phyloP scores from a whole-genome alignment of 2,329 filamentous ascomycete genomes.

The Rachicladosporium sp. region DNA sequence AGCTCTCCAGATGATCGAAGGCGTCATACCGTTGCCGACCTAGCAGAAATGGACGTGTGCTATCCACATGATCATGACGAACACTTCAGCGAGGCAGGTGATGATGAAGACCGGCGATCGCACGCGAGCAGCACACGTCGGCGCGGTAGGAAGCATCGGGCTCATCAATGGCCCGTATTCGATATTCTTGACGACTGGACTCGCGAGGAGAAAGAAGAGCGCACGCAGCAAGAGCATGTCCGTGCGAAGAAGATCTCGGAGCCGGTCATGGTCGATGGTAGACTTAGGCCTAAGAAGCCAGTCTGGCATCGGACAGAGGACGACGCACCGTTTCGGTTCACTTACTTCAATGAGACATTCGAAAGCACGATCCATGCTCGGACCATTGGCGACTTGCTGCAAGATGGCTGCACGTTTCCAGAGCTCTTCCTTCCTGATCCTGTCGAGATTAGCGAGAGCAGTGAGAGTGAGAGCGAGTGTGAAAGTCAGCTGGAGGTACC shows the following conservation, averaged over 20 bases:
- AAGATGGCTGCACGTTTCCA: slow-evolving; percentile 69
- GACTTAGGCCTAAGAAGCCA: slow-evolving; percentile 64
- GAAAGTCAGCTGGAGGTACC: slow-evolving; percentile 2
- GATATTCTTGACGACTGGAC: slow-evolving; percentile 80
- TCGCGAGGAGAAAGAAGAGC: slow-evolving; percentile 74
- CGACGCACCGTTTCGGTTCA: slow-evolving; percentile 86
- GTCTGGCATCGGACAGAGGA: slow-evolving; percentile 82
- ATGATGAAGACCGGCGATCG: slow-evolving; percentile 26
- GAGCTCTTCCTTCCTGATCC: slow-evolving; percentile 88
- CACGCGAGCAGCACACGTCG: slow-evolving; percentile 6
- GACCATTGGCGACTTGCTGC: slow-evolving; percentile 83
- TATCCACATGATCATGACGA: slow-evolving; percentile 49
- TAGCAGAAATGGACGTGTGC: slow-evolving; percentile 79
- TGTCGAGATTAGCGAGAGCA: slow-evolving; percentile 55
- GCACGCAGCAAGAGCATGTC: slow-evolving; percentile 57
- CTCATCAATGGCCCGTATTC: slow-evolving; percentile 72
- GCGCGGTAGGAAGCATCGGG: slow-evolving; percentile 44
- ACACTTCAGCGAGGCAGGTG: slow-evolving; percentile 65
- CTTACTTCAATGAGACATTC: slow-evolving; percentile 97
- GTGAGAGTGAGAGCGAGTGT: slow-evolving; percentile 49
- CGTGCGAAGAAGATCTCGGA: slow-evolving; percentile 87
- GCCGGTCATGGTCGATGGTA: slow-evolving; percentile 80
- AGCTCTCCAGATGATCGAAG: slow-evolving; percentile 27
- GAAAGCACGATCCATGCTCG: slow-evolving; percentile 93
- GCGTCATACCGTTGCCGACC: slow-evolving; percentile 44